A percentile compares a stretch with the other conserved stretches of the same genome.
Evolutionary conservation across 2,329 filamentous ascomycete species (phyloP).

Genomic region (Alternaria panax): DNA sequence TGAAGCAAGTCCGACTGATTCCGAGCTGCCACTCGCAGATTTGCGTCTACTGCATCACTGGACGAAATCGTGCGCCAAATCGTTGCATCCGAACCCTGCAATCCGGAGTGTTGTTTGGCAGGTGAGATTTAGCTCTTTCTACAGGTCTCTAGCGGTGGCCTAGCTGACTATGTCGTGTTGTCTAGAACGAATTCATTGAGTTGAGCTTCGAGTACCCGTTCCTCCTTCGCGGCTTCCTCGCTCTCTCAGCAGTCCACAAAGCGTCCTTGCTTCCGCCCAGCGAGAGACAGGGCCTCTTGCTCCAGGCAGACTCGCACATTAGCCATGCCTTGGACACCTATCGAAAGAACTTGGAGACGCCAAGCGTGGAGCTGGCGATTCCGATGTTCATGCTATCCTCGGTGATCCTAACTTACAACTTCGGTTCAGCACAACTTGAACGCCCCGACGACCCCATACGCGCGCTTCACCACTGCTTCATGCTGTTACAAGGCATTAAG

Average conservation of each 20-base stretch:
- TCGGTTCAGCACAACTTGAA: constrained; percentile 37
- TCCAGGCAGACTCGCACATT: constrained; percentile 41
- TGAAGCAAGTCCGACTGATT: constrained; percentile 10
- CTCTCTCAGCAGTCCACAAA: constrained; percentile 40
- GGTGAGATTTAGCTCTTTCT: not conserved
- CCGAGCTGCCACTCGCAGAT: constrained; percentile 37
- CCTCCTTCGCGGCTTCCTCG: constrained; percentile 41
- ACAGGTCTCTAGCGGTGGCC: too few species aligned
- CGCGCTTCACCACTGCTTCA: constrained; percentile 40
- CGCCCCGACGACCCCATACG: constrained; percentile 38
- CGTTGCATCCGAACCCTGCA: constrained; percentile 26
- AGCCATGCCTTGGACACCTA: constrained; percentile 34
- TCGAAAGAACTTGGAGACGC: constrained; percentile 31
- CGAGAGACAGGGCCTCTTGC: constrained; percentile 31
- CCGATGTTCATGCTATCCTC: constrained; percentile 43
- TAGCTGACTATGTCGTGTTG: not conserved
- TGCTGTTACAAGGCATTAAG: constrained; percentile 36
- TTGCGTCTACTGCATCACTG: constrained; percentile 41
- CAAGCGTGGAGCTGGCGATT: constrained; percentile 28
- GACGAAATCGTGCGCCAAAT: constrained; percentile 31
- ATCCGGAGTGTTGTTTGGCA: constrained; percentile 24
- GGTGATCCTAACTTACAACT: constrained; percentile 39
- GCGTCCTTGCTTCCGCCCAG: constrained; percentile 25
- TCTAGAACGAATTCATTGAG: constrained; percentile 27
- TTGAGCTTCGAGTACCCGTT: constrained; percentile 39